phyloP scores from a whole-genome alignment of 768 basidiomycete genomes.

The Porphyrellus cyaneotinctus region DNA sequence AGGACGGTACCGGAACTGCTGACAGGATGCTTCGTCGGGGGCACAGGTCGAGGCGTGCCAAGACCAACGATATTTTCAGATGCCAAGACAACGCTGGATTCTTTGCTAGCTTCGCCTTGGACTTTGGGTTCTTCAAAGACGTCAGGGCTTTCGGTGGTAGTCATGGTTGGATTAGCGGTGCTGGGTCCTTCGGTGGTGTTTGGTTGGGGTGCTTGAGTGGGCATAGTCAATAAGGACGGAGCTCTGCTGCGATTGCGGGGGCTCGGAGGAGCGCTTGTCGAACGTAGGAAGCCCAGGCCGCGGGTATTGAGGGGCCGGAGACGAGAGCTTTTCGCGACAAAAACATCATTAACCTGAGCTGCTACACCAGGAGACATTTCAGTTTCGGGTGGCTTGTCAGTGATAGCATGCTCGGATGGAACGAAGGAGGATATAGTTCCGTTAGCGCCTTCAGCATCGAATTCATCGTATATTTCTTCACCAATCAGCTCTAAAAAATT shows the following conservation, averaged over 20 bases:
- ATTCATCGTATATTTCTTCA: constrained; percentile 91
- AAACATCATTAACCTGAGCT: constrained; percentile 2
- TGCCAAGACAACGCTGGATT: not conserved
- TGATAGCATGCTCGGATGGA: constrained; percentile 30
- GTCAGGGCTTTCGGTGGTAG: not conserved
- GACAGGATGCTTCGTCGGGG: constrained; percentile 13
- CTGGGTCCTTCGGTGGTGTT: not conserved
- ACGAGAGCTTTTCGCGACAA: constrained; percentile 23
- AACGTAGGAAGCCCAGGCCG: constrained; percentile 48
- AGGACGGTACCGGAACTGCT: constrained; percentile 13
- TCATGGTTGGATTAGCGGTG: not conserved
- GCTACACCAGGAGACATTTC: constrained; percentile 10
- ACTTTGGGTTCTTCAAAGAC: constrained; percentile 2
- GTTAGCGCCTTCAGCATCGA: constrained; percentile 72
- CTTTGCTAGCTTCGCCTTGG: constrained; percentile 1
- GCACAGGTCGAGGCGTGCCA: not conserved
- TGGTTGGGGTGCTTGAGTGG: constrained; percentile 1
- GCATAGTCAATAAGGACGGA: constrained; percentile 2
- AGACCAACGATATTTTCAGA: not conserved
- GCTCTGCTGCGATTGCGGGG: constrained; percentile 32
- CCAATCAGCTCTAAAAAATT: constrained; percentile 72
- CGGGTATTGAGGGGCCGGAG: constrained; percentile 43
- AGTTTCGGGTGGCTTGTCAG: constrained; percentile 29
- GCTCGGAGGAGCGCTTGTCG: constrained; percentile 56
- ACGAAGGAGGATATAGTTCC: constrained; percentile 46